phyloP scores from a whole-genome alignment of 805 yeast species.

The Ogataea kodamae region DNA sequence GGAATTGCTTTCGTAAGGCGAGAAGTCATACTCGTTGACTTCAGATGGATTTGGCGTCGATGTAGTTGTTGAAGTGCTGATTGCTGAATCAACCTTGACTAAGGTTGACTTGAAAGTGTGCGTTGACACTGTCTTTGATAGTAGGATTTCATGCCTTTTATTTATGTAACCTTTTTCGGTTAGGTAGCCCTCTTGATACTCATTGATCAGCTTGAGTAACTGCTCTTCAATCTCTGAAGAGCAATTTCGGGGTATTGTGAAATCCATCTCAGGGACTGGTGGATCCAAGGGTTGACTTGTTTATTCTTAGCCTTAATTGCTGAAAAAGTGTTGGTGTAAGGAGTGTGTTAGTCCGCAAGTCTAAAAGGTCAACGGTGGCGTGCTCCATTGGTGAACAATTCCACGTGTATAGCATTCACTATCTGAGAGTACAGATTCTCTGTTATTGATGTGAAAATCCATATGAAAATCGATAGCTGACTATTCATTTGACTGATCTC shows the following conservation, averaged over 20 bases:
- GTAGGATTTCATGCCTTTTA: constrained; percentile 45
- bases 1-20: constrained; percentile 7
- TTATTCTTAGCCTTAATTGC: neutral
- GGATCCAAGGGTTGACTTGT: too few species aligned
- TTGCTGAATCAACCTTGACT: constrained; percentile 11
- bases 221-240: constrained; percentile 35
- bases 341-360: too few species aligned
- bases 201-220: constrained; percentile 43
- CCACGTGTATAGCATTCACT: too few species aligned
- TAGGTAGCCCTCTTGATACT: constrained; percentile 63
- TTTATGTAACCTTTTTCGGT: constrained; percentile 71
- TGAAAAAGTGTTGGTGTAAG: constrained; percentile 1
- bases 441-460: too few species aligned
- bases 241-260: constrained; percentile 43
- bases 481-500: too few species aligned
- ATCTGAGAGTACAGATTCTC: too few species aligned
- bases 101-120: constrained; percentile 10
- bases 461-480: too few species aligned
- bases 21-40: constrained; percentile 12
- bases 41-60: constrained; percentile 19
- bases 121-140: constrained; percentile 12
- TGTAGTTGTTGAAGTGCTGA: constrained; percentile 16
- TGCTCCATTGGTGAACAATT: too few species aligned
- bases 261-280: too few species aligned
- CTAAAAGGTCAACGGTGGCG: too few species aligned